Evolutionary conservation across 805 yeast species (phyloP).

Genomic region (Ogataea trehalophila): DNA sequence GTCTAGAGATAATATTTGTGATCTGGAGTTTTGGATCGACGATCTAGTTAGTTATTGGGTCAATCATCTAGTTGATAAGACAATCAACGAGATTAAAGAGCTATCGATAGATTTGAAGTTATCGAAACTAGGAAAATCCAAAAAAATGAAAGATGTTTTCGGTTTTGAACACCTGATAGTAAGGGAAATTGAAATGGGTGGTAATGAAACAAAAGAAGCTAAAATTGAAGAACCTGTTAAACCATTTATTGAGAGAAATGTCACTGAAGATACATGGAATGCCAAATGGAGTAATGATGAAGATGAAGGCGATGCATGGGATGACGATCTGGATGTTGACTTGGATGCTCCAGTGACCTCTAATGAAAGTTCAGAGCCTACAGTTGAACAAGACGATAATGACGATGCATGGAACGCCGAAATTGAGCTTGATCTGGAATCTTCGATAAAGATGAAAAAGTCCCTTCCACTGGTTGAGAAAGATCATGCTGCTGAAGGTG

Average conservation of each 20-base stretch:
- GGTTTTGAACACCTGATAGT: conserved; percentile 2
- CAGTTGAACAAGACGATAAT: conserved; percentile 1
- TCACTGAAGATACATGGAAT: conserved; percentile 19
- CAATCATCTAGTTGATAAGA: conserved; percentile 18
- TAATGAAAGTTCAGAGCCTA: neutral
- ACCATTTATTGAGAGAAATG: conserved; percentile 1
- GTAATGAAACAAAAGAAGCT: neutral
- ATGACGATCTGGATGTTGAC: neutral
- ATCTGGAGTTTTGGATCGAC: conserved; percentile 31
- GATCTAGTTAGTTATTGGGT: conserved; percentile 28
- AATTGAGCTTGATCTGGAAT: conserved; percentile 4
- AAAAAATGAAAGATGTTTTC: conserved; percentile 8
- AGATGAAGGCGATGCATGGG: conserved; percentile 6
- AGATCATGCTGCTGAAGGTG: conserved; percentile 7
- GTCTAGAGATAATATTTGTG: conserved; percentile 28
- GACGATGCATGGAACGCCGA: conserved; percentile 11
- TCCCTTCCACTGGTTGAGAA: neutral
- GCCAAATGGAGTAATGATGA: conserved; percentile 22
- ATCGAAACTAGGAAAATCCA: conserved; percentile 4
- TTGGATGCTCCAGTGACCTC: too few species aligned
- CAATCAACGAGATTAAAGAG: conserved; percentile 24
- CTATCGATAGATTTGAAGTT: conserved; percentile 14
- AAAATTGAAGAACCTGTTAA: neutral
- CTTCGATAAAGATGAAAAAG: neutral
- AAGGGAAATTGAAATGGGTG: conserved; percentile 2